phyloP scores from a whole-genome alignment of 2,329 filamentous ascomycete species.

The Alternaria triticimaculans region DNA sequence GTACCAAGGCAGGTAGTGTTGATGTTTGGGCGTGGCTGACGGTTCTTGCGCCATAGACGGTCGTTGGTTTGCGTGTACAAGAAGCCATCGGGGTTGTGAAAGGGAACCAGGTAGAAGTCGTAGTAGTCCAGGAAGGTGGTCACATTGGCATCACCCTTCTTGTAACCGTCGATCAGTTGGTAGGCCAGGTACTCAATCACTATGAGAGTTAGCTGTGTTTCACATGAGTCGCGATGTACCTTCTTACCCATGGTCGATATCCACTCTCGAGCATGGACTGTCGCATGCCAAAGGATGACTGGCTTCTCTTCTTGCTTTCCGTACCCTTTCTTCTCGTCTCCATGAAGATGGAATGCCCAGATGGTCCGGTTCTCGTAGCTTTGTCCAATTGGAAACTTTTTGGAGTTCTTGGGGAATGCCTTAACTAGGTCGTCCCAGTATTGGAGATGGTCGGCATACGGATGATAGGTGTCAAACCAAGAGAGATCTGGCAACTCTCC shows the following conservation, averaged over 20 bases:
- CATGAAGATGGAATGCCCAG: slow-evolving; percentile 37
- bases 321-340: slow-evolving; percentile 25
- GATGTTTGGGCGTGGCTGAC: slow-evolving; percentile 36
- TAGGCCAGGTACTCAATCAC: slow-evolving; percentile 42
- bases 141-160: slow-evolving; percentile 27
- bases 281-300: slow-evolving; percentile 43
- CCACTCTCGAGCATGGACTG: slow-evolving; percentile 42
- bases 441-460: slow-evolving; percentile 37
- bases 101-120: slow-evolving; percentile 43
- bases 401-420: slow-evolving; percentile 35
- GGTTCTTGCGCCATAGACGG: slow-evolving; percentile 47
- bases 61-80: slow-evolving; percentile 44
- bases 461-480: slow-evolving; percentile 43
- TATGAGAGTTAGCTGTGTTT: background rate
- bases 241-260: slow-evolving; percentile 21
- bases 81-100: slow-evolving; percentile 45
- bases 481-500: slow-evolving; percentile 52
- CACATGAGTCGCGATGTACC: background rate
- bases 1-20: slow-evolving; percentile 40
- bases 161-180: slow-evolving; percentile 40
- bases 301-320: slow-evolving; percentile 29
- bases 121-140: slow-evolving; percentile 41
- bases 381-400: slow-evolving; percentile 35
- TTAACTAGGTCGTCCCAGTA: slow-evolving; percentile 40
- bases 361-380: slow-evolving; percentile 42